Base-by-base conservation (phyloP, 192 early-diverging fungal species). In the Mortierella antarctica region DNA sequence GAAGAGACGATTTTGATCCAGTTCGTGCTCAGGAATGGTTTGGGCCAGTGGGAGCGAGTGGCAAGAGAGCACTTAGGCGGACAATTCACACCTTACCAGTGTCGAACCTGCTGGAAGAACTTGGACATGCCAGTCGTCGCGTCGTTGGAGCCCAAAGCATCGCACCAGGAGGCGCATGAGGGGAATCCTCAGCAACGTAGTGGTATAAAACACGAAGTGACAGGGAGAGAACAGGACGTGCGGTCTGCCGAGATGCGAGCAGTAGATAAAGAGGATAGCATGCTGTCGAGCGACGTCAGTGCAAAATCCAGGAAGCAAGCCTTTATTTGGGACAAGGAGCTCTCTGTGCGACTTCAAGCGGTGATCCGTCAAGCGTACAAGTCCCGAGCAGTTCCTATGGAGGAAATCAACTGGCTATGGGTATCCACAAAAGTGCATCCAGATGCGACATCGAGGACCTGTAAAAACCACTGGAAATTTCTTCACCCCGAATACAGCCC, bases 351-450 rank as follows among this genome's bases (percentile, higher is more conserved):
- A 5, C 49, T 79, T 0, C 75, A 71, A 23, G 58, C 58, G 2
- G n/a, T 71, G 4, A 54, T 71, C 23, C 63, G 63, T 3, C 55
- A 79, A 46, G 64, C 49, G 7, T 71, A 70, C 67, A 71, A 71
- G 46, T 66, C 50, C 4, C 54, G 54, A 9, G 58, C 49, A 3
- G 45, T 76, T 1, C 66, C 69, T 53, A 2, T 76, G 8, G 74
- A 76, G 5, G 66, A 76, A 9, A 79, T 71, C 68, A 79, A 71
- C 40, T 79, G 75, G 75, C 14, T 20, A 6, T 79, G 68, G 63
- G 46, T 79, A 14, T 57, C 75, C 15, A 47, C 57, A 1, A 21
- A 54, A 6, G 52, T 79, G 6, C 75, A 79, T 41, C 68, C 68
- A 1, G 62, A 70, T 42, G 68, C 56, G 15, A 56, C 68, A 0